phyloP scores from a whole-genome alignment of 257 asterid species.

The Plantago major region DNA sequence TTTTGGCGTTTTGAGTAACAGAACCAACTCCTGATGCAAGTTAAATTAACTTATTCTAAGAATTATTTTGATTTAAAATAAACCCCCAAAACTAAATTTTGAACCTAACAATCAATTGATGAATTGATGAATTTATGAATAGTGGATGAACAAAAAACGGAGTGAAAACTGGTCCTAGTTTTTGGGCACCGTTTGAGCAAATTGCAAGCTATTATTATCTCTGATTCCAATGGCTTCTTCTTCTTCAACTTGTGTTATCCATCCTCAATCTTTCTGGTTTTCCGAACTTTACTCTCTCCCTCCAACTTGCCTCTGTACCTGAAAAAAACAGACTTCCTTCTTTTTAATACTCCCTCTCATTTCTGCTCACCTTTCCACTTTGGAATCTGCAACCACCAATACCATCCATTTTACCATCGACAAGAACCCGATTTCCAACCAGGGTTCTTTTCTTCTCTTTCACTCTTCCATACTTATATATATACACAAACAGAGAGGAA shows the following conservation, averaged over 20 bases:
- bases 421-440: not conserved
- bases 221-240: slow-evolving; percentile 7
- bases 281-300: slow-evolving; percentile 18
- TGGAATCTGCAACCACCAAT: slow-evolving; percentile 12
- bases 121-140: too few relatives aligned
- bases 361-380: slow-evolving; percentile 1
- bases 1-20: too few relatives aligned
- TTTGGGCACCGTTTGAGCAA: too few relatives aligned
- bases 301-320: slow-evolving; percentile 20
- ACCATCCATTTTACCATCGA: not conserved
- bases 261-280: slow-evolving; percentile 4
- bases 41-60: too few relatives aligned
- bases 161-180: too few relatives aligned
- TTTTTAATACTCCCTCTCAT: not conserved
- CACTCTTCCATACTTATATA: slow-evolving; percentile 1
- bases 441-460: slow-evolving; percentile 13
- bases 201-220: slow-evolving; percentile 6
- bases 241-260: not conserved
- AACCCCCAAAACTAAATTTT: too few relatives aligned
- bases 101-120: too few relatives aligned
- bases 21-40: too few relatives aligned
- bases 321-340: not conserved
- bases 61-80: too few relatives aligned
- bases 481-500: not conserved
- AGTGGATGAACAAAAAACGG: too few relatives aligned